These are phyloP conservation scores for Pleurotus salmoneostramineus DNA, from an alignment of 768 basidiomycete species.

Conservation along the genomic window DNA sequence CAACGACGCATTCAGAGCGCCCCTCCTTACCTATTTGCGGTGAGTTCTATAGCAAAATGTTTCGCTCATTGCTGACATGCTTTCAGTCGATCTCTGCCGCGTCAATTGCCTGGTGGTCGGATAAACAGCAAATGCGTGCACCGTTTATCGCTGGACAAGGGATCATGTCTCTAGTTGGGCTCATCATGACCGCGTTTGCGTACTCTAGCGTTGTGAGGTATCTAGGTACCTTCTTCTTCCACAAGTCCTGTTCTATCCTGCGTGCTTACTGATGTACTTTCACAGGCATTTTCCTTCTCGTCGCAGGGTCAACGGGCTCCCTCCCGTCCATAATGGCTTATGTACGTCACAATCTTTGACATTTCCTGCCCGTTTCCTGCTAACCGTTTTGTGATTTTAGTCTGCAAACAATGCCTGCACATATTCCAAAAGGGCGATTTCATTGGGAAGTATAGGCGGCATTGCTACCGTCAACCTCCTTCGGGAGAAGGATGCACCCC, in stretches of 20 bases:
- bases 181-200: constrained; percentile 36
- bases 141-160: constrained; percentile 39
- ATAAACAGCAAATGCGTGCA: constrained; percentile 38
- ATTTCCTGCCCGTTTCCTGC: background rate
- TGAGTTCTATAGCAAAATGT: constrained; percentile 18
- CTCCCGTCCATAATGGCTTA: constrained; percentile 46
- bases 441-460: constrained; percentile 44
- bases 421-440: constrained; percentile 45
- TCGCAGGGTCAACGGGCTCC: constrained; percentile 41
- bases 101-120: constrained; percentile 44
- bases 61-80: background rate
- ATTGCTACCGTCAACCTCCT: constrained; percentile 45
- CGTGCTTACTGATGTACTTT: constrained; percentile 5
- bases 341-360: constrained; percentile 23
- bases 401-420: constrained; percentile 47
- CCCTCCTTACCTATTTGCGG: constrained; percentile 45
- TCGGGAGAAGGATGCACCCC: constrained; percentile 39
- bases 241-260: background rate
- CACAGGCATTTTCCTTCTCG: constrained; percentile 41
- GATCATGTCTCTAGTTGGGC: constrained; percentile 35
- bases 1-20: constrained; percentile 29
- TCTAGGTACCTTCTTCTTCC: constrained; percentile 24
- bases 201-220: constrained; percentile 35
- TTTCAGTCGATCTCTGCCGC: constrained; percentile 33
- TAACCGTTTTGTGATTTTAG: constrained; percentile 17